Percentiles rank a stretch among this genome's conserved stretches.
Evolutionary conservation across 2,329 filamentous ascomycete genomes (phyloP).

Genomic region (Venturia pyrina): DNA sequence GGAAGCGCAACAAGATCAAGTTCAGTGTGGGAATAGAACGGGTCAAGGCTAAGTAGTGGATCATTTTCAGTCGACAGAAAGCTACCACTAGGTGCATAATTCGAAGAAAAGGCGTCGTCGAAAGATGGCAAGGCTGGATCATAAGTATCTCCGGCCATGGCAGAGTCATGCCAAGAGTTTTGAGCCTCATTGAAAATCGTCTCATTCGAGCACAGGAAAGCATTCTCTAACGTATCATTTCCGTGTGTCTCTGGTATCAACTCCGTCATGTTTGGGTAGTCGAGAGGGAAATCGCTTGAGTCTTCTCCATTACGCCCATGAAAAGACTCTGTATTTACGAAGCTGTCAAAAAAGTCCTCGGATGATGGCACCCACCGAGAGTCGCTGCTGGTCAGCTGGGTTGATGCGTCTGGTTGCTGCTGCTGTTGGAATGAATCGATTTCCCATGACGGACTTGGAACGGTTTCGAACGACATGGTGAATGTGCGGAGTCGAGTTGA

Average conservation of each 20-base stretch:
- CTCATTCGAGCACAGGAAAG: slow-evolving; percentile 37
- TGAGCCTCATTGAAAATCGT: slow-evolving; percentile 31
- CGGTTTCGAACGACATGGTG: neutral
- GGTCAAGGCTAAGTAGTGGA: neutral
- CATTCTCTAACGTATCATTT: slow-evolving; percentile 26
- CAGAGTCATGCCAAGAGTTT: slow-evolving; percentile 39
- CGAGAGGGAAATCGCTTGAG: slow-evolving; percentile 36
- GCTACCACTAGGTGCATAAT: slow-evolving; percentile 4
- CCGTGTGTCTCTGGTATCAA: slow-evolving; percentile 40
- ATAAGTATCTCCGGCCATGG: neutral
- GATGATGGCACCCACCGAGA: slow-evolving; percentile 44
- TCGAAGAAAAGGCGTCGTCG: slow-evolving; percentile 1
- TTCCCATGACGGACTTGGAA: neutral
- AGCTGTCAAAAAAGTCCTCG: slow-evolving; percentile 55
- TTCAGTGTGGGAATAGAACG: neutral
- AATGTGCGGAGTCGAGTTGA: neutral
- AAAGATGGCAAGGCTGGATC: slow-evolving; percentile 33
- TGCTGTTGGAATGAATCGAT: neutral
- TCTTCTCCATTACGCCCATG: slow-evolving; percentile 34
- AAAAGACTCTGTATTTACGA: slow-evolving; percentile 48
- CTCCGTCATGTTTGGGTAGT: slow-evolving; percentile 43
- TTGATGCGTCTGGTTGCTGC: neutral
- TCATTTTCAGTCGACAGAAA: neutral
- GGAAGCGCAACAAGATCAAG: slow-evolving; percentile 3
- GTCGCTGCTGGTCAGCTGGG: slow-evolving; percentile 34